A percentile compares a stretch with the other conserved stretches of the same genome.
These are phyloP conservation scores for Lentinus tigrinus DNA, from an alignment of 768 basidiomycete species.

Conservation along the genomic window DNA sequence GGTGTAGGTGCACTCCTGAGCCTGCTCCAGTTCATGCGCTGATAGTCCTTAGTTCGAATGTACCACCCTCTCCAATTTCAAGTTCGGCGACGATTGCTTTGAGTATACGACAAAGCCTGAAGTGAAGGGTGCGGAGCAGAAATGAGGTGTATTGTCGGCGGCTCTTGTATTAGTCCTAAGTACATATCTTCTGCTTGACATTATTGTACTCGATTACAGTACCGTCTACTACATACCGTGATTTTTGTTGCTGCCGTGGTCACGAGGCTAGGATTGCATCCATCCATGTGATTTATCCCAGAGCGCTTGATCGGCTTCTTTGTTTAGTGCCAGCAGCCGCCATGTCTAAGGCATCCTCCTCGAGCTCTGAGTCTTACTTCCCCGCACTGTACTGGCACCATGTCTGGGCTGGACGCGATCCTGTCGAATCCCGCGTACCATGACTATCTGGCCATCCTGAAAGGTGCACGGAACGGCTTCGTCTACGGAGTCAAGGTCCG, in stretches of 20 bases:
- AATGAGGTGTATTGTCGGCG: too few relatives aligned
- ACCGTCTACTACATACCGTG: too few relatives aligned
- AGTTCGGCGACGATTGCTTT: slow-evolving; percentile 61
- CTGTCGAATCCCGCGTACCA: slow-evolving; percentile 71
- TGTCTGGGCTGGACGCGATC: slow-evolving; percentile 40
- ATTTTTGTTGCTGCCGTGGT: too few relatives aligned
- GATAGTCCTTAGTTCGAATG: slow-evolving; percentile 53
- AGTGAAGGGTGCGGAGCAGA: background rate
- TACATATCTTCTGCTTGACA: too few relatives aligned
- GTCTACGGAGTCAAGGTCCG: slow-evolving; percentile 90
- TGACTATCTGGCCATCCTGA: slow-evolving; percentile 89
- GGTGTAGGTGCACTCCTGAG: slow-evolving; percentile 45
- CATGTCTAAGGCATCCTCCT: background rate
- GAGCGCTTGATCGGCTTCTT: slow-evolving; percentile 11
- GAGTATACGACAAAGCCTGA: slow-evolving; percentile 5
- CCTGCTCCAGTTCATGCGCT: background rate
- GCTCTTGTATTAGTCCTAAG: background rate
- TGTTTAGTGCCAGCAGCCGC: slow-evolving; percentile 7
- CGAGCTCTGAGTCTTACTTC: background rate
- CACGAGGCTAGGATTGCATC: too few relatives aligned
- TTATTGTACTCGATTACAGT: too few relatives aligned
- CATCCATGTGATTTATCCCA: slow-evolving; percentile 10
- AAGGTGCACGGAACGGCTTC: slow-evolving; percentile 89
- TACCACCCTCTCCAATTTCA: slow-evolving; percentile 41
- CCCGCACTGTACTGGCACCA: slow-evolving; percentile 6